Percentiles rank a stretch among this genome's conserved stretches.
phyloP scores from a whole-genome alignment of 305 asterid species.

The Andrographis paniculata region DNA sequence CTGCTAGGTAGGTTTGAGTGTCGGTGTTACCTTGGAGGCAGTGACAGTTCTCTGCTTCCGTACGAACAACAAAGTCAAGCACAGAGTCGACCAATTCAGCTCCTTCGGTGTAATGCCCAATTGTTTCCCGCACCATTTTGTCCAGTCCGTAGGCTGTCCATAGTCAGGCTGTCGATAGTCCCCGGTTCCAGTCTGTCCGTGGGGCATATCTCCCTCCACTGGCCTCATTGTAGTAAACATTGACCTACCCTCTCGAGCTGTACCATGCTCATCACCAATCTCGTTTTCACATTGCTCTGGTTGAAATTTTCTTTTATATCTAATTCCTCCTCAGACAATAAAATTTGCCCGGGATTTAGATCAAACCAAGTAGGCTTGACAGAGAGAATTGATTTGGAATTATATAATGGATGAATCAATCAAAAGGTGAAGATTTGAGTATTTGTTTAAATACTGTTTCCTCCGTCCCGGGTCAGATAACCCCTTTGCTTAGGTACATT shows the following conservation, averaged over 20 bases:
- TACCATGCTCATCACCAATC: conserved; percentile 66
- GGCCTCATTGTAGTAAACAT: conserved; percentile 61
- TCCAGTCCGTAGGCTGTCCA: conserved; percentile 53
- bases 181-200: conserved; percentile 67
- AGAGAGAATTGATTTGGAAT: too few relatives aligned
- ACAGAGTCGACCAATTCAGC: conserved; percentile 53
- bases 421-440: too few relatives aligned
- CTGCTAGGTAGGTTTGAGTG: neutral
- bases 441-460: too few relatives aligned
- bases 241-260: conserved; percentile 54
- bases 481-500: too few relatives aligned
- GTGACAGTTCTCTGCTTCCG: conserved; percentile 61
- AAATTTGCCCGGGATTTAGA: too few relatives aligned
- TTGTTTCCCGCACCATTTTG: conserved; percentile 45
- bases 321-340: too few relatives aligned
- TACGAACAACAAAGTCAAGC: conserved; percentile 59
- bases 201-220: conserved; percentile 61
- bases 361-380: too few relatives aligned
- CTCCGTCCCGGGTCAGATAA: too few relatives aligned
- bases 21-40: conserved; percentile 42
- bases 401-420: neutral
- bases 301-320: conserved; percentile 40
- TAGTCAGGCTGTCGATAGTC: too few relatives aligned
- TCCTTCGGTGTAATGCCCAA: conserved; percentile 51
- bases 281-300: conserved; percentile 81